These are phyloP conservation scores for Xerocomus brunneocitrinus DNA, from an alignment of 768 basidiomycete species.

Conservation along the genomic window DNA sequence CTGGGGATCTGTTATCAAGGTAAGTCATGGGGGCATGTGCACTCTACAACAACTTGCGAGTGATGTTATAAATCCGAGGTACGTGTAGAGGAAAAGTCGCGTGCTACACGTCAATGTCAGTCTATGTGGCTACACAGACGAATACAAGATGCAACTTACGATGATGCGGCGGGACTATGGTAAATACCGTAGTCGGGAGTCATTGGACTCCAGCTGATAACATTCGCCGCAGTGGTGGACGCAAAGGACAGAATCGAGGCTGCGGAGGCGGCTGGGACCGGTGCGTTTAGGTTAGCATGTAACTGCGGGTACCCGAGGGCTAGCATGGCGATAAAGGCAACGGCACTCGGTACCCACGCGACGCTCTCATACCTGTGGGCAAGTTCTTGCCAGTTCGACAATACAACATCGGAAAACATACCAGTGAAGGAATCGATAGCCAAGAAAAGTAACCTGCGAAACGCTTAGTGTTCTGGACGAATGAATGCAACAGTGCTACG, in stretches of 20 bases:
- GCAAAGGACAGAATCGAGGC: conserved; percentile 40
- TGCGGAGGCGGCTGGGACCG: conserved; percentile 33
- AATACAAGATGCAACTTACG: conserved; percentile 35
- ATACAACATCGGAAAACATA: conserved; percentile 16
- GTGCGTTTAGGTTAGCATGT: conserved; percentile 36
- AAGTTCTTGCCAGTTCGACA: background rate
- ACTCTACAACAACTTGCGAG: conserved; percentile 28
- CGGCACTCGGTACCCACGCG: conserved; percentile 69
- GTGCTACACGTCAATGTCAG: conserved; percentile 19
- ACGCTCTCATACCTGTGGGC: conserved; percentile 61
- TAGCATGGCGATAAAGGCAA: conserved; percentile 63
- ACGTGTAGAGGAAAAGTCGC: conserved; percentile 43
- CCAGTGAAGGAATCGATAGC: conserved; percentile 59
- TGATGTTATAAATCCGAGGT: conserved; percentile 41
- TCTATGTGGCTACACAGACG: background rate
- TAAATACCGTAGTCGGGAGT: conserved; percentile 48
- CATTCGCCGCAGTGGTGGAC: conserved; percentile 41
- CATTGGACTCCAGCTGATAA: conserved; percentile 42
- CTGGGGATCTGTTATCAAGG: conserved; percentile 29
- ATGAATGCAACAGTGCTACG: conserved; percentile 3
- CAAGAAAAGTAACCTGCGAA: conserved; percentile 56
- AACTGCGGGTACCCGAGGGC: conserved; percentile 72
- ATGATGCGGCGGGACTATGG: conserved; percentile 52
- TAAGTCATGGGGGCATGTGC: background rate
- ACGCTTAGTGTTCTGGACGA: background rate